Conservation (phyloP, 176 grass and related monocot species). For the Panicum miliaceum region DNA sequence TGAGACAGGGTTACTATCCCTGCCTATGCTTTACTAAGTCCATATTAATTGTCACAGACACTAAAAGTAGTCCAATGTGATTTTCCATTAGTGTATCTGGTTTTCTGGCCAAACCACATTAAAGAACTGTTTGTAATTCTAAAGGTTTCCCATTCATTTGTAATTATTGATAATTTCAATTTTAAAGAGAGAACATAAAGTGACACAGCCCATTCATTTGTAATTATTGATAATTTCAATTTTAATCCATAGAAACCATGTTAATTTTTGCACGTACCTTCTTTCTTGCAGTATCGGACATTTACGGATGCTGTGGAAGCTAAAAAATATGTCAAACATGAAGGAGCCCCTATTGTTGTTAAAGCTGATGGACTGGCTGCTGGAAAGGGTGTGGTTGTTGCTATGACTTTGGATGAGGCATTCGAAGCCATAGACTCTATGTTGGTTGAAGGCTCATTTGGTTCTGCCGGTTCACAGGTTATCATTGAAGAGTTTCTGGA, state of each 20-base stretch:
- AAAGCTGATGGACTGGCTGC: slow-evolving; percentile 92
- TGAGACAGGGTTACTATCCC: background rate
- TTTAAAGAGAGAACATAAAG: no score
- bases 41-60: background rate
- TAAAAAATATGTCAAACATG: slow-evolving; percentile 67
- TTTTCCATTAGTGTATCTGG: background rate
- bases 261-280: slow-evolving; percentile 23
- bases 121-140: background rate
- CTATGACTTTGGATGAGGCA: slow-evolving; percentile 76
- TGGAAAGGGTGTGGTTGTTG: slow-evolving; percentile 84
- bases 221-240: slow-evolving; percentile 16
- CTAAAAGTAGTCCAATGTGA: background rate
- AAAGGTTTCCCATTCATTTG: background rate
- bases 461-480: slow-evolving; percentile 79
- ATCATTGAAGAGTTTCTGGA: slow-evolving; percentile 89
- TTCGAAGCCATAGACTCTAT: slow-evolving; percentile 80
- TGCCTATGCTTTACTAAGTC: background rate
- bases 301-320: slow-evolving; percentile 70
- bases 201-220: background rate
- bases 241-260: background rate
- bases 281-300: slow-evolving; percentile 63
- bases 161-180: slow-evolving; percentile 16
- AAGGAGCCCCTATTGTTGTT: slow-evolving; percentile 84
- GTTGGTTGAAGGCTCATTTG: slow-evolving; percentile 77
- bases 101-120: background rate